Conservation (phyloP, 2,329 filamentous ascomycete genomes). For the Grosmannia penicillata region DNA sequence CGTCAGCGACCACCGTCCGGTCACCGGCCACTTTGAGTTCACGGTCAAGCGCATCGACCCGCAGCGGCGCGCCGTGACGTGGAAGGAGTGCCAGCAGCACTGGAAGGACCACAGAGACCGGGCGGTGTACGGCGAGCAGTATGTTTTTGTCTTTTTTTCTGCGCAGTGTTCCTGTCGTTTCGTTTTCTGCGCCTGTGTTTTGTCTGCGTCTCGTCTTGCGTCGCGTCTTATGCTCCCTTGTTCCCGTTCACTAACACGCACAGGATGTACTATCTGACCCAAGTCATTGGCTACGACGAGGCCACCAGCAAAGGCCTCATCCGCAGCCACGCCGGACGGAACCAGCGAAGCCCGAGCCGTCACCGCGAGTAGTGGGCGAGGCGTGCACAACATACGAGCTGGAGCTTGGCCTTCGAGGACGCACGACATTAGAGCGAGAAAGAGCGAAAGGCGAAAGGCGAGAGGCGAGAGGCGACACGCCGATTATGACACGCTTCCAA, state of each 20-base stretch:
- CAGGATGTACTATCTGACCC: constrained; percentile 35
- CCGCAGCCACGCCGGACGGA: constrained; percentile 15
- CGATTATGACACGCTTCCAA: too few relatives aligned
- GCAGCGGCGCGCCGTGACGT: constrained; percentile 47
- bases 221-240: constrained; percentile 11
- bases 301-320: constrained; percentile 33
- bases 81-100: constrained; percentile 59
- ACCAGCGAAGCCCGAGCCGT: constrained; percentile 14
- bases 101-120: constrained; percentile 59
- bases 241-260: not conserved
- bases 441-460: too few relatives aligned
- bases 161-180: constrained; percentile 9
- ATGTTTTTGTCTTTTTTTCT: constrained; percentile 22
- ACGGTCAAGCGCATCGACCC: constrained; percentile 70
- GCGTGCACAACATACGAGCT: too few relatives aligned
- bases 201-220: too few relatives aligned
- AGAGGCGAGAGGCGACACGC: too few relatives aligned
- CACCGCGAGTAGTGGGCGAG: constrained; percentile 7
- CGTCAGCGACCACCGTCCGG: constrained; percentile 84
- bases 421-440: too few relatives aligned
- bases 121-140: constrained; percentile 65
- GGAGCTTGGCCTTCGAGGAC: too few relatives aligned
- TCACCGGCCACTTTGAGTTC: constrained; percentile 71
- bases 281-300: constrained; percentile 37
- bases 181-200: too few relatives aligned